These are phyloP conservation scores for Bonia amplexicaulis DNA, from an alignment of 176 grass and related monocot species.

Conservation along the genomic window DNA sequence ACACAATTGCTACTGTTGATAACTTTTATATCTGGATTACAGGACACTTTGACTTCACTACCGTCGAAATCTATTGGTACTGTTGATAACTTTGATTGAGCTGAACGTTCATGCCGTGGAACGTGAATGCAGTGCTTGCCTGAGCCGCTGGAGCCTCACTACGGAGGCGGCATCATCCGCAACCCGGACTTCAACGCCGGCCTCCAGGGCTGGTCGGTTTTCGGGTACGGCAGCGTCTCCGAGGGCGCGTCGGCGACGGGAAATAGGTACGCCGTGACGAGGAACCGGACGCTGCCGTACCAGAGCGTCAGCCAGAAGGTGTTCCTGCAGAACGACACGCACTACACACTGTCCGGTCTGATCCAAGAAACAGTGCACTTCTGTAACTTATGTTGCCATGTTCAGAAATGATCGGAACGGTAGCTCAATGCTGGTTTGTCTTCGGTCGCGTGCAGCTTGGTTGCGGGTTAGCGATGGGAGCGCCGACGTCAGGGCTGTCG, in stretches of 20 bases:
- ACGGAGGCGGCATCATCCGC: constrained; percentile 75
- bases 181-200: constrained; percentile 62
- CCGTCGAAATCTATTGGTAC: background rate
- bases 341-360: constrained; percentile 77
- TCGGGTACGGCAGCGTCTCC: constrained; percentile 36
- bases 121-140: constrained; percentile 60
- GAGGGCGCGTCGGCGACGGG: constrained; percentile 41
- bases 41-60: background rate
- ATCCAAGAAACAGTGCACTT: background rate
- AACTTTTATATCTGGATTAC: background rate
- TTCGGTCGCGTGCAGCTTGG: constrained; percentile 48
- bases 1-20: too few relatives aligned
- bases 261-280: constrained; percentile 49
- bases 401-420: background rate
- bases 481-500: constrained; percentile 49
- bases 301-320: constrained; percentile 81
- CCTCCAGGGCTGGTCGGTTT: constrained; percentile 53
- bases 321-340: constrained; percentile 56
- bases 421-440: background rate
- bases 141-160: constrained; percentile 60
- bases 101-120: background rate
- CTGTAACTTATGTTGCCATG: background rate
- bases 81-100: background rate
- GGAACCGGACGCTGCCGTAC: constrained; percentile 39
- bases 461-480: constrained; percentile 51